Conservation (phyloP, 2,329 filamentous ascomycete species). For the Dactylellina haptotyla region DNA sequence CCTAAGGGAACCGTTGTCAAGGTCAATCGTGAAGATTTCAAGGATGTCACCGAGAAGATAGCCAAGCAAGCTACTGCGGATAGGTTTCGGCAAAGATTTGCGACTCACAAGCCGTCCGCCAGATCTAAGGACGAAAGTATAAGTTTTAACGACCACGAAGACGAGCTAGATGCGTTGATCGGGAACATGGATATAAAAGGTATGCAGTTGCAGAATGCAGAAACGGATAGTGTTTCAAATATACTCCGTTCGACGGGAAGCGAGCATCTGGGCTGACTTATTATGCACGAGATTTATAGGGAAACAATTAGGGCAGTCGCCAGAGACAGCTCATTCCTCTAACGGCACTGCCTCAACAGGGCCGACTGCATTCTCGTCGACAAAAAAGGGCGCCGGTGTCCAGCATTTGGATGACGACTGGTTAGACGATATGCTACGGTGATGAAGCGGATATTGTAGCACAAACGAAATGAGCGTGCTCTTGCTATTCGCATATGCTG, state of each 20-base stretch:
- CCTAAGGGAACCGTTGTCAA: conserved; percentile 56
- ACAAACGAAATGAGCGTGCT: conserved; percentile 7
- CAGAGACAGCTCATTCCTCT: conserved; percentile 35
- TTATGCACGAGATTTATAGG: conserved; percentile 50
- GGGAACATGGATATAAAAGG: conserved; percentile 56
- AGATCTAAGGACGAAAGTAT: conserved; percentile 40
- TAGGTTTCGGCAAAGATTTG: conserved; percentile 58
- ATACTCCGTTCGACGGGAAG: conserved; percentile 50
- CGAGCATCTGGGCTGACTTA: conserved; percentile 44
- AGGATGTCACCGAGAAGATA: conserved; percentile 58
- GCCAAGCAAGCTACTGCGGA: conserved; percentile 57
- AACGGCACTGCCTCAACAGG: conserved; percentile 34
- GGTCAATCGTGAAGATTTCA: conserved; percentile 57
- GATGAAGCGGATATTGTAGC: conserved; percentile 46
- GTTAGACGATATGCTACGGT: conserved; percentile 58
- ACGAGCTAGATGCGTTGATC: conserved; percentile 58
- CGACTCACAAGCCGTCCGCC: conserved; percentile 46
- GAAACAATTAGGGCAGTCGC: conserved; percentile 29
- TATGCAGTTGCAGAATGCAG: conserved; percentile 52
- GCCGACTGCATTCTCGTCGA: conserved; percentile 14
- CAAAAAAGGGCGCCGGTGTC: conserved; percentile 28
- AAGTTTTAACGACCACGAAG: conserved; percentile 48
- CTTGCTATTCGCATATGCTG: too few relatives aligned
- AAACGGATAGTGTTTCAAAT: conserved; percentile 53
- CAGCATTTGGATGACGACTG: conserved; percentile 57